Base-by-base conservation (phyloP, 2,329 filamentous ascomycete species). In the Aspergillus oerlinghausenensis region DNA sequence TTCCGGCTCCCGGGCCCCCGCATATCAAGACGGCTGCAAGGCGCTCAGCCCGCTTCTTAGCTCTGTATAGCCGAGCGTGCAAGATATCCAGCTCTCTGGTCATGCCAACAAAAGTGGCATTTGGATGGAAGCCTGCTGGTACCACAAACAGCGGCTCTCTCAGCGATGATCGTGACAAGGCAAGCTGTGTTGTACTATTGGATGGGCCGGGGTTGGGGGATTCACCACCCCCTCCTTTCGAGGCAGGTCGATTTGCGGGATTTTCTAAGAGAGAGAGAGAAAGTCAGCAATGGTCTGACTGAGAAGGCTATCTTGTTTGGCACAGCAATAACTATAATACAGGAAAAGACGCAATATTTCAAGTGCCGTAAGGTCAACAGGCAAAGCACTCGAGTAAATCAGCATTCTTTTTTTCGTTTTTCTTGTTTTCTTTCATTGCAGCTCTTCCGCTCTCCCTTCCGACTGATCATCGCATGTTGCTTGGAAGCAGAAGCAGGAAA, bases 1-100 rank as follows among this genome's bases (percentile, higher is more conserved):
- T 90, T 2, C 87, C 87, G 14, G 83, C 83, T 1, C 87, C 87
- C 1, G 86, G 83, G 42, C 85, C 81, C 38, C 84, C 84, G 60
- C 84, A 82, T 10, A 90, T 79, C 8, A 89, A 73, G 1, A 87
- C 85, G 1, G 86, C 84, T 25, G 82, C 82, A 0, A 85, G 85
- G 17, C 85, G 84, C 49, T 82, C 73, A 7, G 78, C 75, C 40
- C 84, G 76, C 42, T 84, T 81, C 50, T 83, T 80, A 28, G 77
- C 75, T 62, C 86, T 83, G 64, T 79, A 83, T 3, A 89, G 73
- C 65, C 85, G 81, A 51, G 73, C 76, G 63, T 88, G 84, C 25
- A 90, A 73, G 2, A 81, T 73, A 9, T 78, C 75, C 23, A 89
- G 70, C 62, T 89, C 81, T 45, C 79, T 76, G 63, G 82, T 70